These are phyloP conservation scores for Backusella liffmaniae DNA, from an alignment of 192 early-diverging fungal genomes.

Conservation along the genomic window DNA sequence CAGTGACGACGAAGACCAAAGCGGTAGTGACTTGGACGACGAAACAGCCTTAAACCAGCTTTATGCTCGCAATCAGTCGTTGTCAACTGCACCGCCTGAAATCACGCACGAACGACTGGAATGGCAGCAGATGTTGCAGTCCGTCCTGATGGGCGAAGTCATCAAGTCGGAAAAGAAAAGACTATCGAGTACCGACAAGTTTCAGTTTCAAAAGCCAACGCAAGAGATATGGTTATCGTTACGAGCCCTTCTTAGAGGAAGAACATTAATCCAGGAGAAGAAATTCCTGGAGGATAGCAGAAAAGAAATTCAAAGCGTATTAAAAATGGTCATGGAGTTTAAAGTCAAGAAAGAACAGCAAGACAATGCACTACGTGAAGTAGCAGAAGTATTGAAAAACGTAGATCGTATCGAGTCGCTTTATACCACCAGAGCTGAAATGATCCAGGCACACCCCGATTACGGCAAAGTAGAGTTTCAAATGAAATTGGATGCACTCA, in stretches of 20 bases:
- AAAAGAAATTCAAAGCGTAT: slow-evolving; percentile 50
- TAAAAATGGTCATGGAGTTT: slow-evolving; percentile 69
- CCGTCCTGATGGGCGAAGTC: slow-evolving; percentile 79
- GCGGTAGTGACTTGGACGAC: slow-evolving; percentile 12
- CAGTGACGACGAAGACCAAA: slow-evolving; percentile 23
- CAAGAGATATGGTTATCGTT: slow-evolving; percentile 74
- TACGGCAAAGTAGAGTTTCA: slow-evolving; percentile 72
- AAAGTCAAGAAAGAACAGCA: slow-evolving; percentile 24
- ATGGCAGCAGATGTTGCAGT: slow-evolving; percentile 85
- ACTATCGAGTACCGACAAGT: slow-evolving; percentile 49
- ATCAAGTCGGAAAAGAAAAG: slow-evolving; percentile 82
- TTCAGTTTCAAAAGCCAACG: slow-evolving; percentile 44
- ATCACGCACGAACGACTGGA: slow-evolving; percentile 68
- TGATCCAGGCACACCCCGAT: slow-evolving; percentile 60
- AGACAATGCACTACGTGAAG: slow-evolving; percentile 55
- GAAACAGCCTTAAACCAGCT: slow-evolving; percentile 25
- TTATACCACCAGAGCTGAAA: slow-evolving; percentile 66
- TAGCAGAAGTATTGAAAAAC: slow-evolving; percentile 66
- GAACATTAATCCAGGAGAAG: slow-evolving; percentile 63
- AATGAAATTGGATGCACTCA: slow-evolving; percentile 67
- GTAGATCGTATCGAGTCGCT: slow-evolving; percentile 79
- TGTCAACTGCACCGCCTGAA: slow-evolving; percentile 31
- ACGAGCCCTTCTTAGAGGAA: slow-evolving; percentile 61
- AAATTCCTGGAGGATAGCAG: slow-evolving; percentile 64
- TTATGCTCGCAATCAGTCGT: slow-evolving; percentile 17